A percentile compares a stretch with the other conserved stretches of the same genome.
Conservation (phyloP, 2,329 filamentous ascomycete genomes). For the Fusarium acutatum region DNA sequence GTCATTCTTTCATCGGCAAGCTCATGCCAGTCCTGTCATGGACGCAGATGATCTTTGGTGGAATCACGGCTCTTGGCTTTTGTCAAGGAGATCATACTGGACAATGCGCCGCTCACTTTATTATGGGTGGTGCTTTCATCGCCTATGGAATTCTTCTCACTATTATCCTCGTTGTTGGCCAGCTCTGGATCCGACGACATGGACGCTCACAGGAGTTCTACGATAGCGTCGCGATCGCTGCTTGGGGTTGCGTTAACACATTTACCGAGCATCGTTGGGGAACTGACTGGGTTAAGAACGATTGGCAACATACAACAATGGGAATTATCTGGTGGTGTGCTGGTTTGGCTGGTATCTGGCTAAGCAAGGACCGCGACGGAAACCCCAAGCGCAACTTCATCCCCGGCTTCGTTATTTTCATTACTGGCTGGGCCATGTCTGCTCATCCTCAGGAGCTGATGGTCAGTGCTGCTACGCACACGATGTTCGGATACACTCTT, state of each 20-base stretch:
- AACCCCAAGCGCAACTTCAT: constrained; percentile 91
- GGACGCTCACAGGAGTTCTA: constrained; percentile 97
- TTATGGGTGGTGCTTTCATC: constrained; percentile 98
- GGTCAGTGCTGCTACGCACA: constrained; percentile 87
- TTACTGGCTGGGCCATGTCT: constrained; percentile 97
- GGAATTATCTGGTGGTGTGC: constrained; percentile 99
- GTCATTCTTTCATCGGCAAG: constrained; percentile 86
- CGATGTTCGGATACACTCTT: constrained; percentile 91
- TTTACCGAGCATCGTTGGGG: constrained; percentile 99
- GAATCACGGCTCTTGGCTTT: constrained; percentile 90
- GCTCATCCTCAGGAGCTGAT: constrained; percentile 85
- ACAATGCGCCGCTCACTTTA: constrained; percentile 96
- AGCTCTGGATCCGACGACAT: constrained; percentile 82
- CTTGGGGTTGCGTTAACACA: constrained; percentile 97
- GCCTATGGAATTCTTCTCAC: constrained; percentile 90
- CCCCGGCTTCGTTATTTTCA: constrained; percentile 86
- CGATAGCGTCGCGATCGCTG: constrained; percentile 88
- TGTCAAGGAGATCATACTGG: constrained; percentile 91
- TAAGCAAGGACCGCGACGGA: constrained; percentile 84
- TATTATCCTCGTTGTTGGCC: constrained; percentile 86
- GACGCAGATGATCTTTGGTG: constrained; percentile 96
- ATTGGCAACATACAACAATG: constrained; percentile 99
- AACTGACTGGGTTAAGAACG: constrained; percentile 85
- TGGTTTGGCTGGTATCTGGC: constrained; percentile 89
- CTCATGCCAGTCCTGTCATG: constrained; percentile 85